Evolutionary conservation across 1,284 basidiomycete species (phyloP), one percentile per base, ranked within the genome.

Genomic region (Pseudozyma pruni): DNA sequence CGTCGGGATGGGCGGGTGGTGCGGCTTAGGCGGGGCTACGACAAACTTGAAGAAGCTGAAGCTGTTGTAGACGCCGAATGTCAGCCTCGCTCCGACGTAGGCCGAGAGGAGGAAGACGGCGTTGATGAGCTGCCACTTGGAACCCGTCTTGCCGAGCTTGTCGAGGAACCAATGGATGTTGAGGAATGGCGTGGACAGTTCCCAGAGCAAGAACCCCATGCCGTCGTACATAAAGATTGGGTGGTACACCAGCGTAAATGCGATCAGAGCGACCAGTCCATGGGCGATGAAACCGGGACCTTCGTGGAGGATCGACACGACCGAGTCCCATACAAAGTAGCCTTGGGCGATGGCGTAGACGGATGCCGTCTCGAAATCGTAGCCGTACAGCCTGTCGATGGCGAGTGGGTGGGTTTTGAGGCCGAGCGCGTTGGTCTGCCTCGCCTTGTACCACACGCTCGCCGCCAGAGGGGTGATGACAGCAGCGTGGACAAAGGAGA

Each of bases 121-220:
- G 60, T 84, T 84, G 55, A 83, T 59, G 32, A 84, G 68, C 61
- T 84, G 83, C 25, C 58, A 40, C 19, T 56, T 62, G 16, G 75
- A 76, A 0, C 83, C 83, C 1, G 83, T 84, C 66, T 77, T 78
- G 44, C 79, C 74, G 34, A 81, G 72, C 57, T 84, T 84, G 78
- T 84, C 83, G 33, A 83, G 58, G 67, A 82, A 83, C 83, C 83
- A 84, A 63, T 84, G 83, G 17, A 82, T 79, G 72, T 84, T 83
- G 45, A 84, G 81, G 78, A 84, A 84, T 9, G 80, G 78, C 27
- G 80, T 81, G 49, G 75, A 78, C 25, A 77, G 75, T 70, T 81
- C 80, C 80, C 83, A 82, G 22, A 83, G 74, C 39, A 84, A 59
- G 74, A 83, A 81, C 14, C 73, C 70, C 33, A 83, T 76, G 10